Conservation (phyloP, 2,329 filamentous ascomycete species). For the Arachnomyces sp. region DNA sequence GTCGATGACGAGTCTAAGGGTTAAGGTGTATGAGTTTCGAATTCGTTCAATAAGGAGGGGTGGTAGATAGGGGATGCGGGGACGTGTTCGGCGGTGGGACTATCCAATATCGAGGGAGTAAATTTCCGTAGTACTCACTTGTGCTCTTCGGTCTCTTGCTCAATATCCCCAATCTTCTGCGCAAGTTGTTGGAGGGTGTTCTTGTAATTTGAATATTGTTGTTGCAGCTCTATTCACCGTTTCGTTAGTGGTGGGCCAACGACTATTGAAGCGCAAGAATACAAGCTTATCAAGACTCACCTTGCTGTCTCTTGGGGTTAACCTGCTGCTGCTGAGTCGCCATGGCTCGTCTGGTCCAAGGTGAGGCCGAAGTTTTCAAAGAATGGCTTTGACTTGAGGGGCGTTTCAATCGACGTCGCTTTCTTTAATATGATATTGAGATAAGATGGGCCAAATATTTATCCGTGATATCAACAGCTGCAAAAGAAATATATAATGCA, state of each 20-base stretch:
- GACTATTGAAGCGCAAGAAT: background rate
- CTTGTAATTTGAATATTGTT: conserved; percentile 49
- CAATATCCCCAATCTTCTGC: conserved; percentile 93
- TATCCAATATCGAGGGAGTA: conserved; percentile 9
- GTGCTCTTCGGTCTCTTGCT: conserved; percentile 95
- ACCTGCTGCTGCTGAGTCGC: conserved; percentile 32
- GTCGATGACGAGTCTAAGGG: conserved; percentile 76
- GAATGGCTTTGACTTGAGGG: too few species aligned
- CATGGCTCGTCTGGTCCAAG: conserved; percentile 24
- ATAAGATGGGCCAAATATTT: too few species aligned
- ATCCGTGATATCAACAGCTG: too few species aligned
- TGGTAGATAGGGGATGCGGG: background rate
- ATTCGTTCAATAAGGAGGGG: background rate
- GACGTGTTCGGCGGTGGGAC: conserved; percentile 5
- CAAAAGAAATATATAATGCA: too few species aligned
- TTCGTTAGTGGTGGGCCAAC: background rate
- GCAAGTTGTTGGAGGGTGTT: conserved; percentile 80
- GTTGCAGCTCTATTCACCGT: conserved; percentile 35
- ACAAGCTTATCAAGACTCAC: too few species aligned
- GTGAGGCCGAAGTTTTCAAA: too few species aligned
- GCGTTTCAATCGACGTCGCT: too few species aligned
- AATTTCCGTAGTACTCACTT: conserved; percentile 59
- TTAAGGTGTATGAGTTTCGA: conserved; percentile 4
- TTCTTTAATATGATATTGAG: too few species aligned
- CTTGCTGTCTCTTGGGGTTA: conserved; percentile 40